These are phyloP conservation scores for Friedmanniomyces simplex DNA, from an alignment of 495 filamentous ascomycete species.

Conservation along the genomic window DNA sequence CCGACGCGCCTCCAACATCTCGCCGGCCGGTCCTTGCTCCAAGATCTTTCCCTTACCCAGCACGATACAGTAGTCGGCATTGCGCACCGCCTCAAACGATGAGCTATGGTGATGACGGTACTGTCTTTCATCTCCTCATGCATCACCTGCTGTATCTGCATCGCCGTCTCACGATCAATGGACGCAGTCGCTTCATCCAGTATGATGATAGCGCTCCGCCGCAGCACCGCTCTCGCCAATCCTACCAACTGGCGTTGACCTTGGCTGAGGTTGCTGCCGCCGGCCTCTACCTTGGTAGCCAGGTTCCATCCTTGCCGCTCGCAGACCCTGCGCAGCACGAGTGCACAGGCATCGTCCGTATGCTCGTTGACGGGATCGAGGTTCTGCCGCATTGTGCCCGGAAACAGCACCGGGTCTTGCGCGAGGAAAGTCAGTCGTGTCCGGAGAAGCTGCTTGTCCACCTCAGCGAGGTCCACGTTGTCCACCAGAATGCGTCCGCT, in stretches of 20 bases:
- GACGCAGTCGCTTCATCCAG: constrained; percentile 80
- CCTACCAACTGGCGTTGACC: constrained; percentile 55
- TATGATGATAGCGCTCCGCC: constrained; percentile 50
- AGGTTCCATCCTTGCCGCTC: constrained; percentile 44
- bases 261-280: constrained; percentile 49
- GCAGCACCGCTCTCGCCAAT: constrained; percentile 46
- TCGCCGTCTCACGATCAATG: constrained; percentile 69
- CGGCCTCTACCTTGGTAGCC: constrained; percentile 45
- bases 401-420: constrained; percentile 55
- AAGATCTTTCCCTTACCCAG: constrained; percentile 54
- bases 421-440: constrained; percentile 52
- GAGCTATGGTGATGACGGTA: constrained; percentile 81
- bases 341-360: constrained; percentile 40
- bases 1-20: constrained; percentile 13
- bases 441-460: constrained; percentile 50
- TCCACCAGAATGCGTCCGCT: constrained; percentile 49
- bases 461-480: constrained; percentile 47
- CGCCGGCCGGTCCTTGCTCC: constrained; percentile 17
- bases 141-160: constrained; percentile 64
- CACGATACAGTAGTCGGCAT: constrained; percentile 62
- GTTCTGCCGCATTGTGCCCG: constrained; percentile 48
- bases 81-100: constrained; percentile 72
- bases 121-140: constrained; percentile 63
- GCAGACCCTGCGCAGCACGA: constrained; percentile 43
- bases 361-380: constrained; percentile 39